Percentiles rank a stretch among this genome's conserved stretches.
These are phyloP conservation scores for Neopestalotiopsis sp. DNA, from an alignment of 2,329 filamentous ascomycete species.

Conservation along the genomic window DNA sequence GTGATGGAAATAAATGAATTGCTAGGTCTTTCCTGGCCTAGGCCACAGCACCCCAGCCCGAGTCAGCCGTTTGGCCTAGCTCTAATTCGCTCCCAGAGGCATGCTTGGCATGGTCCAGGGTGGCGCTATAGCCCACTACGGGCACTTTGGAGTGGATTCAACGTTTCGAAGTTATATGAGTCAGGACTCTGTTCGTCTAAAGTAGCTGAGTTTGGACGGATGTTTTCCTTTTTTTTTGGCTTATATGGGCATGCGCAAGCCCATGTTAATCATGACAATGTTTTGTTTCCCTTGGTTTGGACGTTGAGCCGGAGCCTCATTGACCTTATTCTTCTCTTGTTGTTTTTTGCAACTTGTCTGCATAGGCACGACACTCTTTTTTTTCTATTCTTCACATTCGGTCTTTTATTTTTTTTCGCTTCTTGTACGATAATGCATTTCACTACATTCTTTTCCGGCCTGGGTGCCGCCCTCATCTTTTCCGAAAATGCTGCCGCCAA, in stretches of 20 bases:
- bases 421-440: neutral
- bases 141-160: neutral
- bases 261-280: neutral
- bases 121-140: neutral
- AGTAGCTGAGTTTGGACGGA: neutral
- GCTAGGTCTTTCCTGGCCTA: neutral
- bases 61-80: neutral
- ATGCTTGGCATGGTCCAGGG: neutral
- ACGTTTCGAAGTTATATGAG: neutral
- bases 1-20: neutral
- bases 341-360: neutral
- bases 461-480: neutral
- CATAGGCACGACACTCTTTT: neutral
- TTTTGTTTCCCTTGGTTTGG: neutral
- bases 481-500: neutral
- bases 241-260: neutral
- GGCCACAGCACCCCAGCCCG: neutral
- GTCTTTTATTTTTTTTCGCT: neutral
- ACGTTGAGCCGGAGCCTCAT: neutral
- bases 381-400: neutral
- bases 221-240: neutral
- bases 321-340: neutral
- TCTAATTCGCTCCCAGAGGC: neutral
- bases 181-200: neutral
- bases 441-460: constrained; percentile 1